Evolutionary conservation across 2,329 filamentous ascomycete genomes (phyloP).

Genomic region (Byssochlamys sp.): DNA sequence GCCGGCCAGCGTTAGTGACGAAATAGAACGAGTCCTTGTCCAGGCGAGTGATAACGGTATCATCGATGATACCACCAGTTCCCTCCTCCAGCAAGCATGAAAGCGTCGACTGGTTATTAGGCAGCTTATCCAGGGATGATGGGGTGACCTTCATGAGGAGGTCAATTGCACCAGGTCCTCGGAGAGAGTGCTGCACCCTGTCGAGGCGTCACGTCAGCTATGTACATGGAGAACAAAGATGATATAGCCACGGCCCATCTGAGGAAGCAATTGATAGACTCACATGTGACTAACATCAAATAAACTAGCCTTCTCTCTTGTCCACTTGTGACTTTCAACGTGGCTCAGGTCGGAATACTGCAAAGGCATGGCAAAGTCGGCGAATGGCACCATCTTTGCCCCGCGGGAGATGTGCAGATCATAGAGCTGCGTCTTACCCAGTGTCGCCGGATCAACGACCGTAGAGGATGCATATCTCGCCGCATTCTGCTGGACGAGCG

Average conservation of each 20-base stretch:
- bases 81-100: conserved; percentile 71
- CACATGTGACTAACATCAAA: conserved; percentile 98
- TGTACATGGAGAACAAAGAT: not conserved
- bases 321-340: conserved; percentile 79
- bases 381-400: conserved; percentile 94
- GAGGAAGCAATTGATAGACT: conserved; percentile 9
- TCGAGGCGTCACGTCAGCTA: not conserved
- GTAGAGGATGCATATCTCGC: conserved; percentile 26
- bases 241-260: conserved; percentile 6
- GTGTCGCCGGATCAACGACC: conserved; percentile 8
- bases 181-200: conserved; percentile 71
- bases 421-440: conserved; percentile 59
- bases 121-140: conserved; percentile 56
- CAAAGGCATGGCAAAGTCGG: conserved; percentile 84
- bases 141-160: conserved; percentile 83
- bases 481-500: conserved; percentile 7
- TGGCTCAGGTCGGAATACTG: conserved; percentile 73
- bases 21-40: conserved; percentile 70
- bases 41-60: conserved; percentile 81
- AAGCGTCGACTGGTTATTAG: conserved; percentile 62
- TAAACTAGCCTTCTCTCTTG: conserved; percentile 73
- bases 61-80: conserved; percentile 87
- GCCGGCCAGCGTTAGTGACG: conserved; percentile 87
- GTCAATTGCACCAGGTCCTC: conserved; percentile 65
- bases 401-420: conserved; percentile 67